Conservation (phyloP, 2,329 filamentous ascomycete genomes). For the Exophiala spinifera region DNA sequence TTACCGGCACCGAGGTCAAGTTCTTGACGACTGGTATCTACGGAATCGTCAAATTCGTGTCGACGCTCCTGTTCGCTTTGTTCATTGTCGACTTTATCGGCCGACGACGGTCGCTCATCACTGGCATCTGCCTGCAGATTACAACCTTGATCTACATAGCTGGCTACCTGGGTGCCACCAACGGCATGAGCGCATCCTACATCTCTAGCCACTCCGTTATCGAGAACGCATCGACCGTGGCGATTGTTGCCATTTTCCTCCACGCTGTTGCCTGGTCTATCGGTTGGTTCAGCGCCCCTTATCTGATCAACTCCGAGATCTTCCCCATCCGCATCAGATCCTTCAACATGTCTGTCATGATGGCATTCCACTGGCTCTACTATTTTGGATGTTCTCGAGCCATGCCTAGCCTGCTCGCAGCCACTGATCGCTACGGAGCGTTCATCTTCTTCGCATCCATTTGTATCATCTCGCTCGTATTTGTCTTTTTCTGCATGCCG, state of each 20-base stretch:
- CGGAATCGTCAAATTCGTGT: constrained; percentile 68
- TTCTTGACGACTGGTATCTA: constrained; percentile 65
- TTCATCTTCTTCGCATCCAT: no score
- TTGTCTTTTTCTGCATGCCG: no score
- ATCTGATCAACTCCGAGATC: no score
- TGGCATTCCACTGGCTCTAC: no score
- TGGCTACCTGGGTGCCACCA: constrained; percentile 41
- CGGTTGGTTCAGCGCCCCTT: no score
- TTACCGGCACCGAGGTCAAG: no score
- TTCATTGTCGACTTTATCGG: constrained; percentile 77
- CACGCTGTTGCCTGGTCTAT: background rate
- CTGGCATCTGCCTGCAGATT: constrained; percentile 46
- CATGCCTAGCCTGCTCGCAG: no score
- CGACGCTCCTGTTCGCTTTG: constrained; percentile 65
- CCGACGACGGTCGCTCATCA: constrained; percentile 57
- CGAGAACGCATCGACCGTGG: background rate
- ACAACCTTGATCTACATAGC: constrained; percentile 54
- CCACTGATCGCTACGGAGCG: no score
- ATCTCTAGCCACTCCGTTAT: background rate
- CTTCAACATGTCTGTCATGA: no score
- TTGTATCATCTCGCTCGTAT: no score
- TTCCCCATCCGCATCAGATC: no score
- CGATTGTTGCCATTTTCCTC: constrained; percentile 2
- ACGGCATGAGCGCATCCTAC: constrained; percentile 31
- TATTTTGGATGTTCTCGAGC: no score